These are phyloP conservation scores for Sarcodon aspratus DNA, from an alignment of 768 basidiomycete genomes.

Conservation along the genomic window DNA sequence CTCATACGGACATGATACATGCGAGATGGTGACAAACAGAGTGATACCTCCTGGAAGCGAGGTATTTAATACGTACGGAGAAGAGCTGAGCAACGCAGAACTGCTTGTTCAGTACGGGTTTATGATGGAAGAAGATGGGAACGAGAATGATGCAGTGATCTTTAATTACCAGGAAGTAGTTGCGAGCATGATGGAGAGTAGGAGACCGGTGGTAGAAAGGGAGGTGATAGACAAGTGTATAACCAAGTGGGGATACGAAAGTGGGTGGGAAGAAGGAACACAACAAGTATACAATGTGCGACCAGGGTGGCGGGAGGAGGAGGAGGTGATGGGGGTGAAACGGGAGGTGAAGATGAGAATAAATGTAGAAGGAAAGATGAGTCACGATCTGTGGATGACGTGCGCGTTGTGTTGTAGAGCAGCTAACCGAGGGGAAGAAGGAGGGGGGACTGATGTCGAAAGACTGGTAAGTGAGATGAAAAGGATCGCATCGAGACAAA, in stretches of 20 bases:
- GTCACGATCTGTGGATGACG: too few relatives aligned
- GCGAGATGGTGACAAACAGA: constrained; percentile 27
- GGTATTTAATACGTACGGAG: constrained; percentile 31
- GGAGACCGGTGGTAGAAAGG: background rate
- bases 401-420: too few relatives aligned
- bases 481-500: too few relatives aligned
- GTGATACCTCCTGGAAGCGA: constrained; percentile 18
- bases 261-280: background rate
- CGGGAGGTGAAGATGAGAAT: too few relatives aligned
- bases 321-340: too few relatives aligned
- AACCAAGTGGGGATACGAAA: background rate
- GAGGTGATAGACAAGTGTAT: background rate
- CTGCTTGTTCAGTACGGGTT: constrained; percentile 30
- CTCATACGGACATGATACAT: constrained; percentile 13
- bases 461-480: too few relatives aligned
- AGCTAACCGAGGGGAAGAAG: too few relatives aligned
- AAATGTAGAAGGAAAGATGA: too few relatives aligned
- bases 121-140: constrained; percentile 20
- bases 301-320: too few relatives aligned
- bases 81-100: constrained; percentile 23
- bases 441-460: too few relatives aligned
- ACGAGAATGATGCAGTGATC: constrained; percentile 19
- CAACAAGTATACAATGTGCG: background rate
- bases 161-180: background rate
- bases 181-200: background rate